phyloP scores from a whole-genome alignment of 768 basidiomycete genomes.

The Russula griseocarnosa region DNA sequence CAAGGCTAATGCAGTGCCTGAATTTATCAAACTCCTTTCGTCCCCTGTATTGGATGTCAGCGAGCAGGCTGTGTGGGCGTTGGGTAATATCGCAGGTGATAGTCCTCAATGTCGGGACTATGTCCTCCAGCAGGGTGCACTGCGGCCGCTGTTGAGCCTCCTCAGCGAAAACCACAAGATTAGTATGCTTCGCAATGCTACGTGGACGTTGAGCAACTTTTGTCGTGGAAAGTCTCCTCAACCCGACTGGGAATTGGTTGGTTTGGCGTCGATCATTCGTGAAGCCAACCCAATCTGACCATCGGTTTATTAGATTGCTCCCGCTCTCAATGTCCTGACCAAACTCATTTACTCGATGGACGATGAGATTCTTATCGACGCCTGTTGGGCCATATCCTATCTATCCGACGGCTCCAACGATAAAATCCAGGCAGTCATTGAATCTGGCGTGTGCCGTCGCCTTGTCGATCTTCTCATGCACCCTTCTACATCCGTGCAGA shows the following conservation, averaged over 20 bases:
- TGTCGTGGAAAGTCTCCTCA: constrained; percentile 98
- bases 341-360: constrained; percentile 99
- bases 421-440: constrained; percentile 99
- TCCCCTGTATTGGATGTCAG: constrained; percentile 95
- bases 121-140: constrained; percentile 88
- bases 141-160: constrained; percentile 84
- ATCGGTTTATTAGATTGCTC: constrained; percentile 69
- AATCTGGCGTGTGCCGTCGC: constrained; percentile 94
- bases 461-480: constrained; percentile 97
- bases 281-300: constrained; percentile 21
- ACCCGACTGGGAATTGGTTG: constrained; percentile 94
- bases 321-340: constrained; percentile 92
- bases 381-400: constrained; percentile 99
- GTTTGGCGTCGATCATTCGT: constrained; percentile 32
- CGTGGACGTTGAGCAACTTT: constrained; percentile 99
- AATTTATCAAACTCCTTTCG: constrained; percentile 94
- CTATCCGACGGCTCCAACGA: constrained; percentile 98
- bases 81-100: constrained; percentile 99
- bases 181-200: constrained; percentile 97
- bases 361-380: constrained; percentile 98
- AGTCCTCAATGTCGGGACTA: constrained; percentile 97
- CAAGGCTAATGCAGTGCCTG: constrained; percentile 87
- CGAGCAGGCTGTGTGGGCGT: constrained; percentile 99
- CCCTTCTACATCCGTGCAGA: constrained; percentile 92
- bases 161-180: constrained; percentile 97